Conservation (phyloP, 495 filamentous ascomycete species). For the Stereocaulon alpinum region DNA sequence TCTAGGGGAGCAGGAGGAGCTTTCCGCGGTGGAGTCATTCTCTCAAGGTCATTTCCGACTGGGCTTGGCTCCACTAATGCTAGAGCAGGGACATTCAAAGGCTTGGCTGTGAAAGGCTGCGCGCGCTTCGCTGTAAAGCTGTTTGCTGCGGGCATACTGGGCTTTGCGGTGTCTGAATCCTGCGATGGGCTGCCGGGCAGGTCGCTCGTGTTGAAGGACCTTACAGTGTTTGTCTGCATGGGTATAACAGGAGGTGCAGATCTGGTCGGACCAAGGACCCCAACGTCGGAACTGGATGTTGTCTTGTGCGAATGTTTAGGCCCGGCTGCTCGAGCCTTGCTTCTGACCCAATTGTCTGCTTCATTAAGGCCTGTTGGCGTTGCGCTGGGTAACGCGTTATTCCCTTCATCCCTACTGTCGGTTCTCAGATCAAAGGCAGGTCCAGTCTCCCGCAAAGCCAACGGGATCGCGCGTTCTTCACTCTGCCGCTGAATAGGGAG, state of each 20-base stretch:
- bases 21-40: conserved; percentile 54
- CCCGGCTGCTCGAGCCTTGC: neutral
- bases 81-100: conserved; percentile 14
- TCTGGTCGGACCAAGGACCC: conserved; percentile 12
- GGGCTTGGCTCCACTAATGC: conserved; percentile 19
- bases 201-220: neutral
- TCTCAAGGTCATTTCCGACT: conserved; percentile 16
- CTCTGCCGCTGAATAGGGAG: conserved; percentile 21
- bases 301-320: conserved; percentile 17
- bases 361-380: conserved; percentile 1
- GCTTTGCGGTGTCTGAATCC: conserved; percentile 11
- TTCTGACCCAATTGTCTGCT: conserved; percentile 12
- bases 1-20: conserved; percentile 77
- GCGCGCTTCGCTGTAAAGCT: conserved; percentile 26
- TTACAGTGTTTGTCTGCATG: conserved; percentile 11
- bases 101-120: conserved; percentile 16
- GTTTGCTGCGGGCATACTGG: conserved; percentile 19
- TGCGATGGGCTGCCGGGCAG: neutral
- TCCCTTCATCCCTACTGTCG: neutral
- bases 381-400: neutral
- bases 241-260: conserved; percentile 7
- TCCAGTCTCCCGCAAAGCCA: neutral
- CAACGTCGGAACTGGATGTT: conserved; percentile 20
- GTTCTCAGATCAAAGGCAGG: neutral
- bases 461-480: neutral